A percentile compares a stretch with the other conserved stretches of the same genome.
Conservation (phyloP, 2,329 filamentous ascomycete genomes). For the Lachnellula hyalina region DNA sequence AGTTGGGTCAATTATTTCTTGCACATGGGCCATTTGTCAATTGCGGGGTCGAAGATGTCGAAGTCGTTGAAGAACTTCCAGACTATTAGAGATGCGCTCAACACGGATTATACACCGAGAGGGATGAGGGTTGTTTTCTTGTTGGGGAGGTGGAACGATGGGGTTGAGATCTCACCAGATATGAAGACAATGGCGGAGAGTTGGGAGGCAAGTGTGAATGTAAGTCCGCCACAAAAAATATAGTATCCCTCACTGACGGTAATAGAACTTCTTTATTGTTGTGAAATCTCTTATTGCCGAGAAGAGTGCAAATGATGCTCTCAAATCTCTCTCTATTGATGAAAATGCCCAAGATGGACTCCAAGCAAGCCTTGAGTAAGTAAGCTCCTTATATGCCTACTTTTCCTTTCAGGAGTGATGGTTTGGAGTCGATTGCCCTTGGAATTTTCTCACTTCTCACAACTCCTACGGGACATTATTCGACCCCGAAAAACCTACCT, state of each 20-base stretch:
- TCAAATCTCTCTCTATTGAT: slow-evolving; percentile 33
- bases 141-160: slow-evolving; percentile 83
- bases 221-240: slow-evolving; percentile 30
- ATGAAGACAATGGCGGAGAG: slow-evolving; percentile 67
- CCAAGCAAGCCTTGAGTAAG: not conserved
- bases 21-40: slow-evolving; percentile 89
- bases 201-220: slow-evolving; percentile 76
- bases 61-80: slow-evolving; percentile 96
- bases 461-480: not conserved
- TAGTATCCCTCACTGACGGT: slow-evolving; percentile 8
- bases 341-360: slow-evolving; percentile 35
- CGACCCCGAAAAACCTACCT: not conserved
- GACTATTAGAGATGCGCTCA: slow-evolving; percentile 79
- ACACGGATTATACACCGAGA: slow-evolving; percentile 65
- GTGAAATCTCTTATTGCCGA: slow-evolving; percentile 50
- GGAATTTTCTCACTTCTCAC: too few relatives aligned
- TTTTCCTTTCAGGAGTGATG: too few relatives aligned
- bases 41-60: slow-evolving; percentile 90
- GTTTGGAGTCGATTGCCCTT: too few relatives aligned
- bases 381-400: too few relatives aligned
- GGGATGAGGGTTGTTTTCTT: slow-evolving; percentile 82
- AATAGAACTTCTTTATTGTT: slow-evolving; percentile 53
- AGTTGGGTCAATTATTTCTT: slow-evolving; percentile 96
- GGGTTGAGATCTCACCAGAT: slow-evolving; percentile 83
- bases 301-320: slow-evolving; percentile 27